Conservation (phyloP, 2,329 filamentous ascomycete species). For the Phialemonium atrogriseum region DNA sequence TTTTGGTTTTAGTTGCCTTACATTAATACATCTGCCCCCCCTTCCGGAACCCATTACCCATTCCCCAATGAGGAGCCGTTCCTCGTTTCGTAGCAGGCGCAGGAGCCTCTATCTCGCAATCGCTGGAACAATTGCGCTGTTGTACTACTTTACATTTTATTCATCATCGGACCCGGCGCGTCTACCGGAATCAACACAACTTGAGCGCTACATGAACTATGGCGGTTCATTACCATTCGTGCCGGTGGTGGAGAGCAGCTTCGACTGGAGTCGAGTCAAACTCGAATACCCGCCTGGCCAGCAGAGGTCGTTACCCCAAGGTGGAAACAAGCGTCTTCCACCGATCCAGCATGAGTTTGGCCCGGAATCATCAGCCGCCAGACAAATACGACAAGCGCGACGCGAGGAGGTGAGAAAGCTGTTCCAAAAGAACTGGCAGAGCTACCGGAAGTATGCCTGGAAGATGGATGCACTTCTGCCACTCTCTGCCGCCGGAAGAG, state of each 20-base stretch:
- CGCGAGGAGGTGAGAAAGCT: slow-evolving; percentile 36
- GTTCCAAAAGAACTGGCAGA: slow-evolving; percentile 48
- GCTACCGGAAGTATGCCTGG: slow-evolving; percentile 57
- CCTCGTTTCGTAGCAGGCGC: no score
- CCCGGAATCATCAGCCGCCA: background rate
- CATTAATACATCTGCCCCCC: no score
- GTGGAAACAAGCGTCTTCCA: slow-evolving; percentile 4
- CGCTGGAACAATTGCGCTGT: no score
- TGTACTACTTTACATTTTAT: no score
- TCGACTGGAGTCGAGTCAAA: slow-evolving; percentile 26
- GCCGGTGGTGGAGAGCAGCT: slow-evolving; percentile 19
- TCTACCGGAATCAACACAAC: no score
- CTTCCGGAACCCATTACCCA: no score
- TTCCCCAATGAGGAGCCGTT: no score
- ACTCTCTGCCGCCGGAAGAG: slow-evolving; percentile 38
- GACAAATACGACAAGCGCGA: slow-evolving; percentile 17
- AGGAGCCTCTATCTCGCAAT: no score
- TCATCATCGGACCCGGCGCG: no score
- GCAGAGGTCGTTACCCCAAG: slow-evolving; percentile 16
- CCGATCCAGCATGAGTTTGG: background rate
- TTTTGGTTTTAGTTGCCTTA: no score
- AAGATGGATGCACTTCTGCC: slow-evolving; percentile 55
- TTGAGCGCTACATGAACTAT: slow-evolving; percentile 24
- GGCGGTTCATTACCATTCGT: slow-evolving; percentile 5
- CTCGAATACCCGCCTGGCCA: slow-evolving; percentile 17